These are phyloP conservation scores for Picea abies DNA, from an alignment of 83 land plant species.

Conservation along the genomic window DNA sequence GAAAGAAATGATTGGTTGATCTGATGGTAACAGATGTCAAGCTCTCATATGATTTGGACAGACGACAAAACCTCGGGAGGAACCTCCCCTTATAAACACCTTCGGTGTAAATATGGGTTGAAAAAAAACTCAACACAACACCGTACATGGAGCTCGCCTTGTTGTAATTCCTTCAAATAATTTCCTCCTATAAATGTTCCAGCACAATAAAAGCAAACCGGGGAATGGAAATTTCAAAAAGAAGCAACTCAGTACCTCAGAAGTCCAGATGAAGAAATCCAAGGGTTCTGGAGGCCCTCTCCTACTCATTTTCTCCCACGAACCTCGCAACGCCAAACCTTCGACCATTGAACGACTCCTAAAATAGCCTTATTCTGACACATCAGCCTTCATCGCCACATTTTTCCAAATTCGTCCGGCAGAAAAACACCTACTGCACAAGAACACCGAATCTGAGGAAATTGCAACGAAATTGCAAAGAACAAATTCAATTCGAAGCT, in stretches of 20 bases:
- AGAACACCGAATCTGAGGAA: too few relatives aligned
- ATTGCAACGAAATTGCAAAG: too few relatives aligned
- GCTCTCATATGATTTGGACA: too few relatives aligned
- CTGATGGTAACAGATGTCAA: too few relatives aligned
- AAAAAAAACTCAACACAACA: neutral
- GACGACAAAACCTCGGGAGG: too few relatives aligned
- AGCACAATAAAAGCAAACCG: neutral
- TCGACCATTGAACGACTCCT: neutral
- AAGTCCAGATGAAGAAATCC: conserved; percentile 84
- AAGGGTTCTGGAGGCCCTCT: conserved; percentile 39
- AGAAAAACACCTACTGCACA: too few relatives aligned
- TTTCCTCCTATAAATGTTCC: neutral
- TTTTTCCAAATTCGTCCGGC: neutral
- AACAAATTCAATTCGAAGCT: too few relatives aligned
- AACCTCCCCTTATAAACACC: too few relatives aligned
- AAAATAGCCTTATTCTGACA: neutral
- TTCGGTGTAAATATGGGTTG: neutral
- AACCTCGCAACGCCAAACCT: neutral
- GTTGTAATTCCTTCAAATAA: neutral
- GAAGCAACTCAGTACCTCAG: conserved; percentile 39
- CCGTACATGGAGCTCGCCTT: neutral
- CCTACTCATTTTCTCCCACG: conserved; percentile 24
- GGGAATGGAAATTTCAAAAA: too few relatives aligned
- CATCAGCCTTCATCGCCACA: neutral
- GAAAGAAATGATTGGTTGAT: too few relatives aligned